These are phyloP conservation scores for Staphylotrichum longicolle DNA, from an alignment of 495 filamentous ascomycete species.

Conservation along the genomic window DNA sequence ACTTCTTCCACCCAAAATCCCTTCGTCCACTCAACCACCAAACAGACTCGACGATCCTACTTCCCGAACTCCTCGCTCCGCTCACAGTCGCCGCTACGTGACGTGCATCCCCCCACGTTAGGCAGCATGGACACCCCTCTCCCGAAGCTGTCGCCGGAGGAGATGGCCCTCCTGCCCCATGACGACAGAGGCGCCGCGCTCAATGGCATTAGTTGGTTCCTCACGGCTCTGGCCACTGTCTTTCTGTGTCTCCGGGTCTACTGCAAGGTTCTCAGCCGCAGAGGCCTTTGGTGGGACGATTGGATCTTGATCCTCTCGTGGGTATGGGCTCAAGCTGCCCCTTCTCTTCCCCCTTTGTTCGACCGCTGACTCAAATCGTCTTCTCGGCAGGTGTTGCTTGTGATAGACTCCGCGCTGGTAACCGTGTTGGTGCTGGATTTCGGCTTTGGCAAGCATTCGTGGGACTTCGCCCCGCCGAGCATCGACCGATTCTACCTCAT, in stretches of 20 bases:
- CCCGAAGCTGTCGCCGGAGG: no score
- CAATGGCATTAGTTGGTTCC: neutral
- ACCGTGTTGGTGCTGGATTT: neutral
- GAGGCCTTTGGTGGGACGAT: slow-evolving; percentile 3
- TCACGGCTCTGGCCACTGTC: neutral
- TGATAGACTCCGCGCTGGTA: neutral
- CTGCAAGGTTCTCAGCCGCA: neutral
- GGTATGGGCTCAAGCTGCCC: neutral
- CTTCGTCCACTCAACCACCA: no score
- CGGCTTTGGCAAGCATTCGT: no score
- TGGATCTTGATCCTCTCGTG: neutral
- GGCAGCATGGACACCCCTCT: no score
- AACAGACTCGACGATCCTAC: no score
- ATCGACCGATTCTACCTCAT: neutral
- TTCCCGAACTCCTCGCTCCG: no score
- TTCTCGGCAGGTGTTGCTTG: neutral
- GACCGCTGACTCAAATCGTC: neutral
- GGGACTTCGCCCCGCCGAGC: no score
- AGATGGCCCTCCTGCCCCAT: no score
- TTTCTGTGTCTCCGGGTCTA: neutral
- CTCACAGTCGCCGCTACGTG: no score
- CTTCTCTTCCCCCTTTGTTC: neutral
- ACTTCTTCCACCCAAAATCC: no score
- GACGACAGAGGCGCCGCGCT: no score
- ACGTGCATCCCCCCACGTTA: no score